These are phyloP conservation scores for Amoebophrya sp. DNA, from an alignment of 169 alveolate genomes.

Conservation along the genomic window DNA sequence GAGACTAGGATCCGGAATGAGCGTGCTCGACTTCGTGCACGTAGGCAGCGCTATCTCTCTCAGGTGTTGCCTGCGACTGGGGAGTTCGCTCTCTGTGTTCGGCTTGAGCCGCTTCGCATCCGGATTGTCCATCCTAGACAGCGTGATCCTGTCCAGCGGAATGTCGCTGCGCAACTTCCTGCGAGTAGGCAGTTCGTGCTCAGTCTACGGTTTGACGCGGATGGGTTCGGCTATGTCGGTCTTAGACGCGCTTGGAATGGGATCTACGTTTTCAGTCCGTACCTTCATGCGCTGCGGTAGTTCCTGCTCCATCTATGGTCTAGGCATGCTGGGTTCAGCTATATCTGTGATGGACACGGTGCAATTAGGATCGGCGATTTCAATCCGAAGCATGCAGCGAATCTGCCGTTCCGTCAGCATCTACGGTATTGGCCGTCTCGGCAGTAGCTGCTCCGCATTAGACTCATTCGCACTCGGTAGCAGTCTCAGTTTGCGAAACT, in stretches of 20 bases:
- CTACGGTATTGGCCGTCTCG: neutral
- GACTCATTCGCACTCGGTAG: neutral
- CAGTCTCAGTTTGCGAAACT: neutral
- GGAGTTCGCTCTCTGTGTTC: neutral
- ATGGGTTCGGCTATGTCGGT: conserved; percentile 18
- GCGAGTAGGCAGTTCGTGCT: conserved; percentile 21
- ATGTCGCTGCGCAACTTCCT: neutral
- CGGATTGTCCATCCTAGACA: neutral
- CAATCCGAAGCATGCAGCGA: neutral
- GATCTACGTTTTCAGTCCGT: conserved; percentile 31
- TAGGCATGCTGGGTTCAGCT: neutral
- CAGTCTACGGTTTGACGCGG: neutral
- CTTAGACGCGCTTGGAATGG: conserved; percentile 26
- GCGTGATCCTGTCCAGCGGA: neutral
- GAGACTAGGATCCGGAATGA: neutral
- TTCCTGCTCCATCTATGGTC: neutral
- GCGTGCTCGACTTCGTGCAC: neutral
- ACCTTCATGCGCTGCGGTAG: neutral
- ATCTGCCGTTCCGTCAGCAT: neutral
- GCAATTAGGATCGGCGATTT: neutral
- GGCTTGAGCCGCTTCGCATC: neutral
- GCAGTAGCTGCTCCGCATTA: neutral
- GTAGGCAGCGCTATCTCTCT: neutral
- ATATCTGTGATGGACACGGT: neutral
- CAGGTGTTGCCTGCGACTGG: neutral